Base-by-base conservation (phyloP, 352 stramenopile genomes). In the Discostella stelligera region DNA sequence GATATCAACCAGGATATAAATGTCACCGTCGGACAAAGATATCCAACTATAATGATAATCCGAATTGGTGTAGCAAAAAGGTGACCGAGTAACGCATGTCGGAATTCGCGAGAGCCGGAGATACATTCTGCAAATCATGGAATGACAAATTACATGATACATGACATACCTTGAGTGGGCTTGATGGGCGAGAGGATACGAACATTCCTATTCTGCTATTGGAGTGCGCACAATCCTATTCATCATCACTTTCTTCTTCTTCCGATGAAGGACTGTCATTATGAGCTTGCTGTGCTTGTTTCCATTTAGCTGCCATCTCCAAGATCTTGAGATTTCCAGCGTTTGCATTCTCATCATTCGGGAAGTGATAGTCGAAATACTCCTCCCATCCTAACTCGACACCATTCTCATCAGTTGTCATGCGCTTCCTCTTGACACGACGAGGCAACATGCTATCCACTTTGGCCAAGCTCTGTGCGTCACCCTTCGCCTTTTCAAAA, bases 361-460 rank as follows among this genome's bases (percentile, higher is more conserved):
- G 96, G 90, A 99, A 99, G 61, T 98, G 91, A 81, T 98, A 99
- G 80, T 99, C 97, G 62, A 96, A 98, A 91, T 98, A 99, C 79
- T 99, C 96, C 85, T 99, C 97, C 90, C 96, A 91, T 44, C 92
- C 88, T 21, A 93, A 73, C 65, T 94, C 85, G 92, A 88, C 84
- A 91, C 95, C 88, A 85, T 92, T 93, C 65, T 98, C 92, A 48
- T 96, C 89, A 56, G 95, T 96, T 41, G 93, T 89, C 94, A 98
- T 97, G 64, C 96, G 92, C 79, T 97, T 95, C 86, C 98, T 98
- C 71, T 98, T 98, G 71, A 99, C 94, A 72, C 96, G 95, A 65
- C 94, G 91, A 2, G 97, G 97, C 83, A 99, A 87, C 92, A 97
- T 97, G 7, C 91, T 87, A 75, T 96, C 91, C 11, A 99, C 90